These are phyloP conservation scores for Triticum urartu DNA, from an alignment of 176 grass and related monocot species.

Conservation along the genomic window DNA sequence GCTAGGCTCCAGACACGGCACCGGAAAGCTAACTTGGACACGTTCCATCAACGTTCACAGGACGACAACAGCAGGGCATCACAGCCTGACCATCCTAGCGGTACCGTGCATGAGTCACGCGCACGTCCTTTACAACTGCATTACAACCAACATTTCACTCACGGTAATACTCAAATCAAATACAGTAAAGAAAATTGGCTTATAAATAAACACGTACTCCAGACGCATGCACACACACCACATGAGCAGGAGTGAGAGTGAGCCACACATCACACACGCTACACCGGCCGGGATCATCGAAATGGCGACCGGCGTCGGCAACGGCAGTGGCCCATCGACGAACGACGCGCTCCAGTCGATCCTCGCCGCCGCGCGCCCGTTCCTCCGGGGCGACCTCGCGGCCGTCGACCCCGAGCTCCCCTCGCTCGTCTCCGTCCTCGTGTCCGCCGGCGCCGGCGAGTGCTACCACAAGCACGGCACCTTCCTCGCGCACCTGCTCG, in stretches of 20 bases:
- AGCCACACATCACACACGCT: neutral
- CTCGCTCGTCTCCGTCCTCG: slow-evolving; percentile 43
- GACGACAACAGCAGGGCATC: neutral
- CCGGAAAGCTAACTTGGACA: neutral
- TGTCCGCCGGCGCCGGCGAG: slow-evolving; percentile 60
- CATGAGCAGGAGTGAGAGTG: neutral
- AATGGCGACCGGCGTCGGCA: neutral
- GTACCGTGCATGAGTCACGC: too few relatives aligned
- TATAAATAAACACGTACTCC: neutral
- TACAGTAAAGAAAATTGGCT: too few relatives aligned
- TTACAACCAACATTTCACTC: too few relatives aligned
- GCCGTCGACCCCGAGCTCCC: slow-evolving; percentile 63
- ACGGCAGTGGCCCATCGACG: neutral
- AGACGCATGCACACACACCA: neutral
- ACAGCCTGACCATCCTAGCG: too few relatives aligned
- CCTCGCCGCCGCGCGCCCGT: slow-evolving; percentile 52
- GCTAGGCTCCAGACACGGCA: neutral
- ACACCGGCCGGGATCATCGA: neutral
- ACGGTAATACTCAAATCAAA: too few relatives aligned
- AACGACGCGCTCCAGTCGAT: neutral
- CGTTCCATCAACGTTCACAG: neutral
- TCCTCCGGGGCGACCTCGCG: slow-evolving; percentile 54
- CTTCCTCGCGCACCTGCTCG: slow-evolving; percentile 75
- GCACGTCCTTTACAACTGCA: too few relatives aligned
- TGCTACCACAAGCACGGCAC: slow-evolving; percentile 96